Evolutionary conservation across 73 alveolate species (phyloP).

Genomic region (Urostyla sp.): DNA sequence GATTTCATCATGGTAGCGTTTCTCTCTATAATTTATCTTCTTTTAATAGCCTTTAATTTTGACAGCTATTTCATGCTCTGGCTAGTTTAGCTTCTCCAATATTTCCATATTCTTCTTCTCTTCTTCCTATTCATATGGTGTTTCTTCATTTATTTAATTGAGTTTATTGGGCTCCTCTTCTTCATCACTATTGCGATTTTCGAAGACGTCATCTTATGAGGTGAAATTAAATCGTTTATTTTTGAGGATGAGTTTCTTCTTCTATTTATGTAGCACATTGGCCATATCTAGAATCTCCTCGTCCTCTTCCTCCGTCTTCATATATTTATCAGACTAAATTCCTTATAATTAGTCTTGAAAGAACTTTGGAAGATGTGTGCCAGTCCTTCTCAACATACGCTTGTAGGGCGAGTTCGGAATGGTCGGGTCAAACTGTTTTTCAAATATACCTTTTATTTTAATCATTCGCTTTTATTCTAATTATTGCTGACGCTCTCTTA

Average conservation of each 20-base stretch:
- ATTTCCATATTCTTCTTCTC: not conserved
- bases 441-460: too few species aligned
- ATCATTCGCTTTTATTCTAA: too few species aligned
- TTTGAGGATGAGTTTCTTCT: conserved; percentile 14
- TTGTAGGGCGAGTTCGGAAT: too few species aligned
- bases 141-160: not conserved
- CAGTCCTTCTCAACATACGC: too few species aligned
- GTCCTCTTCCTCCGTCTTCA: conserved; percentile 16
- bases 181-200: not conserved
- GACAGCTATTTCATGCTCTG: not conserved
- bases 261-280: not conserved
- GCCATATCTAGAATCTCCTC: conserved; percentile 36
- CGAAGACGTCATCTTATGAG: conserved; percentile 38
- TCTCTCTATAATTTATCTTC: not conserved
- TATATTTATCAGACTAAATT: not conserved
- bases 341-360: too few species aligned
- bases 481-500: too few species aligned
- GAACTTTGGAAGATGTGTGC: too few species aligned
- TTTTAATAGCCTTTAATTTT: conserved; percentile 24
- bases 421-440: too few species aligned
- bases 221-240: conserved; percentile 7
- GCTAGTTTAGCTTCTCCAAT: not conserved
- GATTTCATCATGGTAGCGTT: conserved; percentile 38
- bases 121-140: not conserved
- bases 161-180: too few species aligned